Base-by-base conservation (phyloP, 2,329 filamentous ascomycete genomes). In the Cryphonectria nitschkei region DNA sequence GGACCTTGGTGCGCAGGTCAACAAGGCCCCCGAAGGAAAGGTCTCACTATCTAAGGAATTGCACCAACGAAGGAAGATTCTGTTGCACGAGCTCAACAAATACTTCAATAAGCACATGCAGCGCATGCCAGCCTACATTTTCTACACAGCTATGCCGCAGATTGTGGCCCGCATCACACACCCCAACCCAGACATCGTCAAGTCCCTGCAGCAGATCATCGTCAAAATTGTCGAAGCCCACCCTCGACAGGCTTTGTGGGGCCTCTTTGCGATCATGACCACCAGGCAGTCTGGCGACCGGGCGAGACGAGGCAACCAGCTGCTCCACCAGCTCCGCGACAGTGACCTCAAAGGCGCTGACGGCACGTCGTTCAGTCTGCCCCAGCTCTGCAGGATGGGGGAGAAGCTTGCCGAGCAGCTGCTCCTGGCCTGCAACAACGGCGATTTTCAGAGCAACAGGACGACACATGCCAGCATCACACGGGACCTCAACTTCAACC, bases 141-240 rank as follows among this genome's bases (percentile, higher is more conserved):
- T 94, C 80, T 95, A 94, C 78, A 92, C 91, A 2, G 86, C 95
- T 7, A 85, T 99, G 58, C 93, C 96, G 6, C 96, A 99, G 80
- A 92, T 99, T 73, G 93, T 99, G 70, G 96, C 95, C n/a, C 91
- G 96, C 43, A 98, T 99, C 76, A 93, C 93, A 62, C 96, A 99
- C 81, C 90, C 92, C 0, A 93, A 97, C 78, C 81, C 81, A 4
- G 88, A 90, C 1, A 94, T 97, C 1, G 97, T 93, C 81, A 89
- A 91, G 71, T 84, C 93, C 13, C 83, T 99, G 8, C 89, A 91
- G 68, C 86, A 87, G 46, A 95, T 98, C 74, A 94, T 99, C 69
- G 83, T 92, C 72, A 95, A 93, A 78, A 93, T 98, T n/a, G 91
- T 97, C 11, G 87, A 90, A 58, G 86, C 89, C n/a, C 93, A 98